Percentiles rank a stretch among this genome's conserved stretches.
phyloP scores from a whole-genome alignment of 192 early-diverging fungal species.

The Backusella morwellensis region DNA sequence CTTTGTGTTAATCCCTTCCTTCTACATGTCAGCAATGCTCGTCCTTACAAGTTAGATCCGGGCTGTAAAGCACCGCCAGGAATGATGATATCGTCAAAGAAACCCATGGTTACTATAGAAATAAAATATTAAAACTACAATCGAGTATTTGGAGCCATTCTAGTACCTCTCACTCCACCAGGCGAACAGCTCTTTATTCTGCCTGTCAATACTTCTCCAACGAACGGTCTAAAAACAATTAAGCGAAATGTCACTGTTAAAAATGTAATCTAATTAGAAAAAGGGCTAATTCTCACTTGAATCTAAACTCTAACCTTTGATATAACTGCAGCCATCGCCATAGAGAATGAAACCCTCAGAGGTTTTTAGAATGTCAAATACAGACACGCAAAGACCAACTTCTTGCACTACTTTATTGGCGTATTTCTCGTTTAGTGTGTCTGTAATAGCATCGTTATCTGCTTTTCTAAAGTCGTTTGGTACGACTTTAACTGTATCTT shows the following conservation, averaged over 20 bases:
- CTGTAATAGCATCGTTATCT: slow-evolving; percentile 74
- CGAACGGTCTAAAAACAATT: slow-evolving; percentile 88
- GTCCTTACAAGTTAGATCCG: slow-evolving; percentile 63
- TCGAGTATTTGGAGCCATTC: background rate
- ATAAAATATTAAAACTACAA: background rate
- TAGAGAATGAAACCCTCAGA: slow-evolving; percentile 86
- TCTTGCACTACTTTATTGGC: slow-evolving; percentile 93
- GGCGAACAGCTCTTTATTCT: slow-evolving; percentile 70
- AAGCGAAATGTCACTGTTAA: slow-evolving; percentile 72
- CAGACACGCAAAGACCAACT: slow-evolving; percentile 86
- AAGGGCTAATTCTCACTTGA: background rate
- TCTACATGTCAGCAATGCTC: background rate
- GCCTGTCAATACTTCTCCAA: slow-evolving; percentile 83
- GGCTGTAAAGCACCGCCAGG: slow-evolving; percentile 62
- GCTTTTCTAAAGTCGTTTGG: slow-evolving; percentile 79
- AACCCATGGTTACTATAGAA: slow-evolving; percentile 70
- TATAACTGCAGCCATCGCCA: slow-evolving; percentile 75
- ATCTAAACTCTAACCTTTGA: slow-evolving; percentile 51
- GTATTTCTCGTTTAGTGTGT: slow-evolving; percentile 91
- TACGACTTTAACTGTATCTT: slow-evolving; percentile 83
- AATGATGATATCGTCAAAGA: slow-evolving; percentile 91
- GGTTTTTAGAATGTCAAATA: slow-evolving; percentile 77
- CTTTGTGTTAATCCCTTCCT: background rate
- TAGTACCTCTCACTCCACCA: slow-evolving; percentile 67
- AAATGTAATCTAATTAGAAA: slow-evolving; percentile 11